Percentiles rank a stretch among this genome's conserved stretches.
Evolutionary conservation across 2,329 filamentous ascomycete genomes (phyloP).

Genomic region (Colletotrichum musicola): DNA sequence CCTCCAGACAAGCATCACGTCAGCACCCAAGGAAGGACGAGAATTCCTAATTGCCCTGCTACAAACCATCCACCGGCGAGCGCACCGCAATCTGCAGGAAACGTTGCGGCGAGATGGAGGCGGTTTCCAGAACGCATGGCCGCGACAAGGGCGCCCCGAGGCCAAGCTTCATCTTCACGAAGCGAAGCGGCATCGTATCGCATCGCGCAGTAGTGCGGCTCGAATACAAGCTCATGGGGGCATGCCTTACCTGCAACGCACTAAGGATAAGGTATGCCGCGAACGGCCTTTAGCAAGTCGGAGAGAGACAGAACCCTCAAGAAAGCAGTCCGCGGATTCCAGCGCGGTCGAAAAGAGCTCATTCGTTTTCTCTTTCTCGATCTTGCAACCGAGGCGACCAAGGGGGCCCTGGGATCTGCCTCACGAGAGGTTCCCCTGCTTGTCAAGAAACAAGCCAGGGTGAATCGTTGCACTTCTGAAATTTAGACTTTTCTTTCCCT

Average conservation of each 20-base stretch:
- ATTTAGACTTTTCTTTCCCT: conserved; percentile 27
- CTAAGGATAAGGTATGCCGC: not conserved
- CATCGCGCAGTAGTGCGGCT: conserved; percentile 26
- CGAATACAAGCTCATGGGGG: conserved; percentile 23
- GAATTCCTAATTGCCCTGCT: conserved; percentile 2
- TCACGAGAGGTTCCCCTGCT: conserved; percentile 21
- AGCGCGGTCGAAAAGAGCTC: not conserved
- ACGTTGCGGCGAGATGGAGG: conserved; percentile 1
- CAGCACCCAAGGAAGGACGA: not conserved
- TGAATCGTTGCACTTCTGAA: conserved; percentile 24
- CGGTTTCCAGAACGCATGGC: not conserved
- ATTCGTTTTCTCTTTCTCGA: not conserved
- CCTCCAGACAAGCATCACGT: conserved; percentile 21
- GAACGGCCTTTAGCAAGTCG: conserved; percentile 15
- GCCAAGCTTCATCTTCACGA: conserved; percentile 9
- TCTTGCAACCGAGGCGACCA: conserved; percentile 8
- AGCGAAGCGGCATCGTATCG: not conserved
- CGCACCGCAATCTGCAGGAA: not conserved
- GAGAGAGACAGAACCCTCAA: not conserved
- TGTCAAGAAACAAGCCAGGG: conserved; percentile 29
- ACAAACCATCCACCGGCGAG: not conserved
- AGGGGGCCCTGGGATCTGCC: conserved; percentile 14
- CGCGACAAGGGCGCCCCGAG: conserved; percentile 8
- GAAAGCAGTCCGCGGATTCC: conserved; percentile 8
- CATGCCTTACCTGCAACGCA: conserved; percentile 4